A percentile compares a stretch with the other conserved stretches of the same genome.
These are phyloP conservation scores for Oidiodendron maius DNA, from an alignment of 495 filamentous ascomycete species.

Conservation along the genomic window DNA sequence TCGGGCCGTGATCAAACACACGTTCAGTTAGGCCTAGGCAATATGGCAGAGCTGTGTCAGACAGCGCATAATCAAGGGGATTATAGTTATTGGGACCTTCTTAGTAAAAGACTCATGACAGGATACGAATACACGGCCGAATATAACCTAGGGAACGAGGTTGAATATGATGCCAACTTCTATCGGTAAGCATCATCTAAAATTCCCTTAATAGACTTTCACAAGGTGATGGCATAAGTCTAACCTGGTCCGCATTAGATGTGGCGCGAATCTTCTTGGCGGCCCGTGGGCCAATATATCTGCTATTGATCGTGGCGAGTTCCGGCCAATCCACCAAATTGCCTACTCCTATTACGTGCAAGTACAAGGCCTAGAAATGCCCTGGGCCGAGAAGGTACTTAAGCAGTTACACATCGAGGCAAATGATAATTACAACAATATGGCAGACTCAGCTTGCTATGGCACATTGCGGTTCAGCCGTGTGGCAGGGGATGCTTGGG, in stretches of 20 bases:
- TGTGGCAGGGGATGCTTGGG: no score
- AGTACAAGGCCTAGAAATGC: not conserved
- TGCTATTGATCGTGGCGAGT: not conserved
- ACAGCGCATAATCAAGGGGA: conserved; percentile 20
- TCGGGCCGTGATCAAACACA: conserved; percentile 23
- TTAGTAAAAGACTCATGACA: conserved; percentile 24
- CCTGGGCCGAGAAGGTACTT: no score
- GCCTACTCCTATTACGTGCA: not conserved
- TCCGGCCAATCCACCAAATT: not conserved
- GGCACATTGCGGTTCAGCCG: no score
- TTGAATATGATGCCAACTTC: conserved; percentile 25
- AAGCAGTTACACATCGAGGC: no score
- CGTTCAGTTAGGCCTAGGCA: conserved; percentile 14
- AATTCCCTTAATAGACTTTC: no score
- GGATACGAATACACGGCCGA: conserved; percentile 28
- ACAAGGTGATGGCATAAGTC: no score
- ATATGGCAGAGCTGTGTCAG: conserved; percentile 18
- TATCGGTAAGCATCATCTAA: no score
- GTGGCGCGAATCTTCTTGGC: conserved; percentile 28
- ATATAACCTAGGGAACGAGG: conserved; percentile 25
- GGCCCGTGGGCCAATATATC: conserved; percentile 23
- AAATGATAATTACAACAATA: no score
- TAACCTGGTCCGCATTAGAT: no score
- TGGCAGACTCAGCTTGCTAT: no score
- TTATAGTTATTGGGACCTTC: conserved; percentile 24